Evolutionary conservation across 2,329 filamentous ascomycete species (phyloP).

Genomic region (Rosellinia necatrix): DNA sequence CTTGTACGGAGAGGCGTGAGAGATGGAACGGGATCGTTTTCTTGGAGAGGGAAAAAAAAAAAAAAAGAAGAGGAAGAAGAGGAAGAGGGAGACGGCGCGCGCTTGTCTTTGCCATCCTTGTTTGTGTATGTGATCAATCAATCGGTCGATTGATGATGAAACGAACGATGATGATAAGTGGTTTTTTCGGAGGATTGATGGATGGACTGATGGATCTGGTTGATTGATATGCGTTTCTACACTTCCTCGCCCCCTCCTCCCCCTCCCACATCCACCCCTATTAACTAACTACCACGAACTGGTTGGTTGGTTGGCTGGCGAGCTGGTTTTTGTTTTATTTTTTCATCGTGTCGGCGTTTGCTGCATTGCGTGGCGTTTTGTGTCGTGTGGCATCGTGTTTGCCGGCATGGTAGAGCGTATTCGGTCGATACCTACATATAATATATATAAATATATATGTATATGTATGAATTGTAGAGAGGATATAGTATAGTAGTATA

Average conservation of each 20-base stretch:
- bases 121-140: too few species aligned
- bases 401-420: not conserved
- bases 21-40: not conserved
- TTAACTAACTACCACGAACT: not conserved
- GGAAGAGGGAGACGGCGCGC: not conserved
- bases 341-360: conserved; percentile 8
- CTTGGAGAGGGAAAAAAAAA: too few species aligned
- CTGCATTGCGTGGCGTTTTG: conserved; percentile 18
- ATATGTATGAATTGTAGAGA: too few species aligned
- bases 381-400: conserved; percentile 9
- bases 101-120: not conserved
- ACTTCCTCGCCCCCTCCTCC: too few species aligned
- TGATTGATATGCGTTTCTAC: too few species aligned
- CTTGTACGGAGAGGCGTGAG: not conserved
- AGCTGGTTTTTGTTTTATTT: too few species aligned
- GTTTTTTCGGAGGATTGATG: too few species aligned
- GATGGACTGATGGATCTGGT: too few species aligned
- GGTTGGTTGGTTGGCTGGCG: too few species aligned
- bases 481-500: too few species aligned
- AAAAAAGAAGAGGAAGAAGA: not conserved
- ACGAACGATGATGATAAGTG: too few species aligned
- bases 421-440: not conserved
- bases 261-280: too few species aligned
- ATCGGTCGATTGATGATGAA: not conserved
- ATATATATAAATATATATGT: not conserved